Evolutionary conservation across 305 asterid species (phyloP).

Genomic region (Fraxinus latifolia): DNA sequence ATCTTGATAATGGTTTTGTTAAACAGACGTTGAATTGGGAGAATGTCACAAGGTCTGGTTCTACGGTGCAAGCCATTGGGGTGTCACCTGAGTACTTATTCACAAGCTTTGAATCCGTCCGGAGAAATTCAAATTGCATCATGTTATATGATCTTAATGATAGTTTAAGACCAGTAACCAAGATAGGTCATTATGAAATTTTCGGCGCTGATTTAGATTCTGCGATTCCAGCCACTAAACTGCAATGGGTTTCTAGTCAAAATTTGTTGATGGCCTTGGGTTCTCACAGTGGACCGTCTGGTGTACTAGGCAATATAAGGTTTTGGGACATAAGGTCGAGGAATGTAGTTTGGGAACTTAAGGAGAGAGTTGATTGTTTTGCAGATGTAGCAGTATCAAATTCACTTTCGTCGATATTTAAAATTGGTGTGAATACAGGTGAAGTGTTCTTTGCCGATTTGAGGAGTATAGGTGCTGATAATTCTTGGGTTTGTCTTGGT

Average conservation of each 20-base stretch:
- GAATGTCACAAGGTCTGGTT: slow-evolving; percentile 76
- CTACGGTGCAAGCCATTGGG: slow-evolving; percentile 84
- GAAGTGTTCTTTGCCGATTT: slow-evolving; percentile 66
- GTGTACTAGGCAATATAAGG: slow-evolving; percentile 68
- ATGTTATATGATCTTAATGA: slow-evolving; percentile 62
- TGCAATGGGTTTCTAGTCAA: slow-evolving; percentile 63
- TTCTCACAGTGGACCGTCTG: slow-evolving; percentile 83
- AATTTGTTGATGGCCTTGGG: slow-evolving; percentile 91
- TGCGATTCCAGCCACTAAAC: slow-evolving; percentile 82
- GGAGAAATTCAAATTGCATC: slow-evolving; percentile 85
- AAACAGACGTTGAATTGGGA: slow-evolving; percentile 75
- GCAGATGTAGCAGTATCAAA: slow-evolving; percentile 67
- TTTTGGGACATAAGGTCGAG: slow-evolving; percentile 86
- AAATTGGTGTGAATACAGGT: slow-evolving; percentile 79
- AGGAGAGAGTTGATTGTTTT: slow-evolving; percentile 77
- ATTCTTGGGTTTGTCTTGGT: slow-evolving; percentile 68
- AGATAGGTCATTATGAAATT: slow-evolving; percentile 70
- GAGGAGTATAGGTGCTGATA: slow-evolving; percentile 48
- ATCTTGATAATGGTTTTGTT: slow-evolving; percentile 59
- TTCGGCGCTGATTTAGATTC: slow-evolving; percentile 86
- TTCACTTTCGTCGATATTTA: slow-evolving; percentile 49
- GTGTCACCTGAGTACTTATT: slow-evolving; percentile 57
- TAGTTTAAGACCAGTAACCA: slow-evolving; percentile 44
- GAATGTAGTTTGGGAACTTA: slow-evolving; percentile 62
- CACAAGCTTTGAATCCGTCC: slow-evolving; percentile 84